These are phyloP conservation scores for Ganoderma resinaceum DNA, from an alignment of 1,284 basidiomycete species.

Conservation along the genomic window DNA sequence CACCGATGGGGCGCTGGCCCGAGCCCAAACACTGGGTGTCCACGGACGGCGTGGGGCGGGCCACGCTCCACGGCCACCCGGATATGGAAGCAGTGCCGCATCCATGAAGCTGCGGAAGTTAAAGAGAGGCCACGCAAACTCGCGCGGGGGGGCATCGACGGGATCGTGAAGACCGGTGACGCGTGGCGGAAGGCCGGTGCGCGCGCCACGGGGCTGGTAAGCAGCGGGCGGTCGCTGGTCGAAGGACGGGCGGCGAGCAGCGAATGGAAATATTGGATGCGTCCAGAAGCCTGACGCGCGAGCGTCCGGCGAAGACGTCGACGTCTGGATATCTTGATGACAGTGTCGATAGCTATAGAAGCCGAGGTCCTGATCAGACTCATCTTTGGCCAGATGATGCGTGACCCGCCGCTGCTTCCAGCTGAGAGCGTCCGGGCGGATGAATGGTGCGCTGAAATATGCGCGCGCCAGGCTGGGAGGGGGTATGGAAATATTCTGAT, in stretches of 20 bases:
- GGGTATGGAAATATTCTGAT: slow-evolving; percentile 1
- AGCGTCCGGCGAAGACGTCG: not conserved
- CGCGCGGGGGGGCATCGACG: not conserved
- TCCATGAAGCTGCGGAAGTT: not conserved
- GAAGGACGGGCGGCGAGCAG: not conserved
- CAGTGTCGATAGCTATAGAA: not conserved
- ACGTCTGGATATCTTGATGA: not conserved
- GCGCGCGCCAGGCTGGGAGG: not conserved
- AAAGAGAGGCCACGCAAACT: not conserved
- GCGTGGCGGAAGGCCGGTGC: slow-evolving; percentile 1
- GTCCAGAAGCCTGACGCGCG: not conserved
- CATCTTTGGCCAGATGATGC: not conserved
- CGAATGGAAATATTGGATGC: not conserved
- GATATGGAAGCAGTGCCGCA: not conserved
- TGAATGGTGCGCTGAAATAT: not conserved
- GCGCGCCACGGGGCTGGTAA: not conserved
- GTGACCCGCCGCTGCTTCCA: not conserved
- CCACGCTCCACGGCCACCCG: not conserved
- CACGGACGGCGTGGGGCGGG: not conserved
- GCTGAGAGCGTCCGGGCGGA: not conserved
- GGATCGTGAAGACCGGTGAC: not conserved
- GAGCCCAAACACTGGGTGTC: not conserved
- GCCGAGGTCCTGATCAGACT: not conserved
- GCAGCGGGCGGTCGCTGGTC: not conserved
- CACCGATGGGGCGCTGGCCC: not conserved